A percentile compares a stretch with the other conserved stretches of the same genome.
These are phyloP conservation scores for Antrodiella citrinella DNA, from an alignment of 768 basidiomycete species.

Conservation along the genomic window DNA sequence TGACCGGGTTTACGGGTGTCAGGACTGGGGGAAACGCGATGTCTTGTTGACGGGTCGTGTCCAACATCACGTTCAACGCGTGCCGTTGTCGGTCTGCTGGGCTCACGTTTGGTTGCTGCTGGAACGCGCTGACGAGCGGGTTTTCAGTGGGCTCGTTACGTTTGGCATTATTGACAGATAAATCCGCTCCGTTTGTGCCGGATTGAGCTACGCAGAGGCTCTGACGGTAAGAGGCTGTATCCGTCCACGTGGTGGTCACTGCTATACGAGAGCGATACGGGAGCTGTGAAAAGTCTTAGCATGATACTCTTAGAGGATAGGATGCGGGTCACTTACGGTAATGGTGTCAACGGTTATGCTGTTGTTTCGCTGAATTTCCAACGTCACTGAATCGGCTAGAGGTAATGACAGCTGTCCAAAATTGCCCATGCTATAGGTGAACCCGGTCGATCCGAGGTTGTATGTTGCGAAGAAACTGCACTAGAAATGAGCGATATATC, in stretches of 20 bases:
- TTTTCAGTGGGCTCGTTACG: conserved; percentile 4
- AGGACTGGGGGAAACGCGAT: conserved; percentile 27
- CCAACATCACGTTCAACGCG: conserved; percentile 40
- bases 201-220: conserved; percentile 44
- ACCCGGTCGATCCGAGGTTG: conserved; percentile 17
- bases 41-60: conserved; percentile 36
- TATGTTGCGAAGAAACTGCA: conserved; percentile 29
- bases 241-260: conserved; percentile 37
- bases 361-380: conserved; percentile 38
- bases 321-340: conserved; percentile 26
- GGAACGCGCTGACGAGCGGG: conserved; percentile 12
- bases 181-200: conserved; percentile 37
- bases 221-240: conserved; percentile 38
- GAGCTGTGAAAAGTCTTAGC: conserved; percentile 31
- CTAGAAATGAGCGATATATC: neutral
- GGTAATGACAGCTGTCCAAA: conserved; percentile 51
- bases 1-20: conserved; percentile 28
- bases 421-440: conserved; percentile 29
- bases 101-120: conserved; percentile 15
- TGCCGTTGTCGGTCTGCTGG: conserved; percentile 21
- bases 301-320: conserved; percentile 6
- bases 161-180: neutral
- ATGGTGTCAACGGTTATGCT: conserved; percentile 33
- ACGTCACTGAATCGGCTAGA: conserved; percentile 36
- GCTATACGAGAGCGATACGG: conserved; percentile 53